Base-by-base conservation (phyloP, 257 asterid genomes). In the Osmanthus fragrans region DNA sequence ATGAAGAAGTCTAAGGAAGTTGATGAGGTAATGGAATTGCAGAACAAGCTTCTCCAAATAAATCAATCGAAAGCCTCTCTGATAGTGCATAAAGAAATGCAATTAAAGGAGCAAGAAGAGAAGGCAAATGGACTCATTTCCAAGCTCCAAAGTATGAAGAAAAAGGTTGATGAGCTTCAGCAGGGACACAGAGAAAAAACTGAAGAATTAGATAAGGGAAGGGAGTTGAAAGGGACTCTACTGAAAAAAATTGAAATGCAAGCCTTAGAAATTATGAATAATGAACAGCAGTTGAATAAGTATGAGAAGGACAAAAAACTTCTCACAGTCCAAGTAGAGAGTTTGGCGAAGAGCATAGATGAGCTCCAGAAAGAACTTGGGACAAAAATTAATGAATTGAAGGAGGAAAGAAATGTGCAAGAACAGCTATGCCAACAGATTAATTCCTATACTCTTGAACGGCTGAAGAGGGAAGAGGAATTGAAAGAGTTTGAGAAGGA, bases 1-100 rank as follows among this genome's bases (percentile, higher is more conserved):
- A 83, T 71, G 82, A 84, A 81, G 82, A 91, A 89, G 86, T 82
- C 87, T 19, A 80, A 72, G 86, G 96, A 91, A 84, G 86, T 84
- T 79, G 97, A 89, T 71, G 88, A 82, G 54, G 80, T 73, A 72
- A 87, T 85, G 90, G 84, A 79, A 71, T 81, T 87, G 79, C 89
- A 87, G 73, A 84, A 82, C 76, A 84, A 82, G 88, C 90, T 92
- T 77, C 90, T 92, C 75, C 84, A 80, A 60, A 37, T 83, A 60
- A 82, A 87, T 79, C 87, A 87, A 60, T 82, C 84, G 29, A 83
- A 87, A 15, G 72, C 86, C 67, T 79, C 92, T 56, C 70, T 84
- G 76, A 75, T 83, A 70, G 87, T 77, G 71, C 80, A 87, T 77
- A 86, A 84, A 76, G 94, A 88, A 49, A 82, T 79, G 74, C 90